A percentile compares a stretch with the other conserved stretches of the same genome.
Evolutionary conservation across 2,329 filamentous ascomycete genomes (phyloP).

Genomic region (Amesomyces nigricolor): DNA sequence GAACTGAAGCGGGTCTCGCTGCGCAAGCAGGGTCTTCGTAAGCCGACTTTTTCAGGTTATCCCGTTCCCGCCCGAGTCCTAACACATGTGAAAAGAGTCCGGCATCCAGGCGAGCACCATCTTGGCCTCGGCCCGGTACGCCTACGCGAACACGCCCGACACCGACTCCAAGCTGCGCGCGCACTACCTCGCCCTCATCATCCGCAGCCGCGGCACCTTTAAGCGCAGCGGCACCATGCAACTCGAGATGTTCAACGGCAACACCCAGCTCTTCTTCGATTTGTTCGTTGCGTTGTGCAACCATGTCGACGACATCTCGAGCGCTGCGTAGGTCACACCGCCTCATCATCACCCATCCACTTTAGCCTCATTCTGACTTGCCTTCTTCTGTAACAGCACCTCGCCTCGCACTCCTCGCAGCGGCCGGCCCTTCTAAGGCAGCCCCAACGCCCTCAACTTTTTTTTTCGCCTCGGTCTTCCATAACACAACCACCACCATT

Average conservation of each 20-base stretch:
- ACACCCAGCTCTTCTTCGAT: constrained; percentile 81
- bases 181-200: constrained; percentile 89
- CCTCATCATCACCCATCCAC: not conserved
- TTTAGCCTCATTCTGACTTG: not conserved
- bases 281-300: constrained; percentile 91
- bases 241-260: constrained; percentile 84
- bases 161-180: constrained; percentile 85
- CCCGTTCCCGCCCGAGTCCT: not conserved
- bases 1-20: constrained; percentile 80
- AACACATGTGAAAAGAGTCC: constrained; percentile 45
- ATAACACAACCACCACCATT: not conserved
- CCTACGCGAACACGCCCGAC: constrained; percentile 83
- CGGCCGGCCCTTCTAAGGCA: constrained; percentile 37
- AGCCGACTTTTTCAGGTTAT: constrained; percentile 26
- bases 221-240: constrained; percentile 95
- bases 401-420: constrained; percentile 44
- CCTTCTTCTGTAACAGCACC: constrained; percentile 27
- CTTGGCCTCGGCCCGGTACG: constrained; percentile 78
- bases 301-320: constrained; percentile 68
- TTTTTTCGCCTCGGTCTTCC: constrained; percentile 2
- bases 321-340: constrained; percentile 44
- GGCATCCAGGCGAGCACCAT: constrained; percentile 83
- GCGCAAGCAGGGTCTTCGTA: constrained; percentile 80
- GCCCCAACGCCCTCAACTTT: constrained; percentile 1
- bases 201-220: constrained; percentile 79